These are phyloP conservation scores for Cryptococcus sp. DNA, from an alignment of 1,284 basidiomycete species.

Conservation along the genomic window DNA sequence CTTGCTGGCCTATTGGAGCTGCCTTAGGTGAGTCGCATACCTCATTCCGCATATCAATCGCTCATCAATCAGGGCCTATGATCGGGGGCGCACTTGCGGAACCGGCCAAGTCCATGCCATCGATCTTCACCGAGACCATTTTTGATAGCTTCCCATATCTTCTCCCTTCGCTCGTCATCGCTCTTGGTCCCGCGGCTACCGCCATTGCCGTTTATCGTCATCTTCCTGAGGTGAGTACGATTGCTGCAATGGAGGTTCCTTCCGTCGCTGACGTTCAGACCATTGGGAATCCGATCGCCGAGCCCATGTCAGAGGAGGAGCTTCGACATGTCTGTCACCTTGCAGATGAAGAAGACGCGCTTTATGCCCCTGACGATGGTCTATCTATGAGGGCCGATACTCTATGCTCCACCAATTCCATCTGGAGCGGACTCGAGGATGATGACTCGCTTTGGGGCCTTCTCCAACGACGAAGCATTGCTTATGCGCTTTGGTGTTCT, in stretches of 20 bases:
- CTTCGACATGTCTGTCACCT: not conserved
- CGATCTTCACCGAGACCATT: not conserved
- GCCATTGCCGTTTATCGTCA: not conserved
- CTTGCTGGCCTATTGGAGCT: slow-evolving; percentile 5
- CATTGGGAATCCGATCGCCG: not conserved
- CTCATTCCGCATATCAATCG: not conserved
- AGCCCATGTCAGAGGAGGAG: not conserved
- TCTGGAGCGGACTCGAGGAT: not conserved
- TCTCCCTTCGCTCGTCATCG: not conserved
- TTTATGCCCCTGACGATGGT: no score
- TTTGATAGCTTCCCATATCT: slow-evolving; percentile 1
- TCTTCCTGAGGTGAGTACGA: slow-evolving; percentile 2
- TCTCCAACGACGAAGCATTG: not conserved
- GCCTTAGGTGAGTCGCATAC: not conserved
- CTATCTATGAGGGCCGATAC: no score
- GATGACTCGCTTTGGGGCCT: not conserved
- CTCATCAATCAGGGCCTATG: not conserved
- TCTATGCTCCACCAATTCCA: not conserved
- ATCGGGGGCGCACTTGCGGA: slow-evolving; percentile 2
- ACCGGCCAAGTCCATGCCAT: slow-evolving; percentile 1
- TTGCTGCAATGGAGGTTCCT: not conserved
- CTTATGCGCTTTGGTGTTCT: not conserved
- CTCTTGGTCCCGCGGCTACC: not conserved
- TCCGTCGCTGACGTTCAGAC: not conserved
- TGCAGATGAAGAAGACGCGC: no score